phyloP scores from a whole-genome alignment of 371 early-diverging fungal species.

The Mucor circinelloides region DNA sequence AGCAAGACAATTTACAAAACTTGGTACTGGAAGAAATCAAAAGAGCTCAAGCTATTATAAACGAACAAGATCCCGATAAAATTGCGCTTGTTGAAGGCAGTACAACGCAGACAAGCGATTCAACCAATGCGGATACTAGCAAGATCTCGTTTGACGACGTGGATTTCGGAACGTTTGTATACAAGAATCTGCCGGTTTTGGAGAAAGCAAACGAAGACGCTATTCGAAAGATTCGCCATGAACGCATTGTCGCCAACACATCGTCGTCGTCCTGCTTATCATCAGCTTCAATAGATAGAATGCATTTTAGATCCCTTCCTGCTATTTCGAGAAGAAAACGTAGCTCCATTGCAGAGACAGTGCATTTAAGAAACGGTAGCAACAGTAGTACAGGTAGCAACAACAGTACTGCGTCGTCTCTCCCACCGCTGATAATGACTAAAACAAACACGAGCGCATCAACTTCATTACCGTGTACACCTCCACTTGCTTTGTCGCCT shows the following conservation, averaged over 20 bases:
- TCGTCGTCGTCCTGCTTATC: neutral
- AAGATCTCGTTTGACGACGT: constrained; percentile 31
- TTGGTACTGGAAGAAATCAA: constrained; percentile 34
- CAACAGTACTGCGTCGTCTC: neutral
- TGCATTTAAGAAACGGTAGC: neutral
- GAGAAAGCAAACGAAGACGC: constrained; percentile 90
- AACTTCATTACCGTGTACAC: constrained; percentile 17
- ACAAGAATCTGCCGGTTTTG: constrained; percentile 85
- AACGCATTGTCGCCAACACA: constrained; percentile 30
- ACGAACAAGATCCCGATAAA: constrained; percentile 44
- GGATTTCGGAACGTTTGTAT: constrained; percentile 92
- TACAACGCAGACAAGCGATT: neutral
- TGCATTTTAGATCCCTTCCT: constrained; percentile 15
- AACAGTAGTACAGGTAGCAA: neutral
- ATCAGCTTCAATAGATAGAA: neutral
- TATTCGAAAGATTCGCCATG: constrained; percentile 69
- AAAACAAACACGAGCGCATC: neutral
- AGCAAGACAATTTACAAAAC: constrained; percentile 26
- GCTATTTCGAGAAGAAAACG: constrained; percentile 22
- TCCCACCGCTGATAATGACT: neutral
- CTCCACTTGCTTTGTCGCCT: constrained; percentile 16
- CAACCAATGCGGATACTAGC: neutral
- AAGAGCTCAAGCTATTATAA: constrained; percentile 44
- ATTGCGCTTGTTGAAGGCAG: constrained; percentile 10
- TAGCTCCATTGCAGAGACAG: constrained; percentile 21